phyloP scores from a whole-genome alignment of 2,329 filamentous ascomycete genomes.

The Tolypocladium guangdongense region DNA sequence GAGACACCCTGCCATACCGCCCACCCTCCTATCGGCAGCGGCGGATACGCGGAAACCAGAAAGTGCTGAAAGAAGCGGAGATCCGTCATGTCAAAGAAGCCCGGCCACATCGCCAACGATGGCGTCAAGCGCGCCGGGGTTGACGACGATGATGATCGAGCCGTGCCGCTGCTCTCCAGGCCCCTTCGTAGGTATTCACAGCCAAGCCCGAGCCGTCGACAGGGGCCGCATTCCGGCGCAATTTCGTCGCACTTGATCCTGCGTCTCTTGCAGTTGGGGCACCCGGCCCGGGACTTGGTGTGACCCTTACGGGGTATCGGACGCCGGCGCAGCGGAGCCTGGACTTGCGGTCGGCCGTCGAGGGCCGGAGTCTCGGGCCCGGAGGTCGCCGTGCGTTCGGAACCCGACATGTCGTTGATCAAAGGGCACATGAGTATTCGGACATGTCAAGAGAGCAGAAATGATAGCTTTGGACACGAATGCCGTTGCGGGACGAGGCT shows the following conservation, averaged over 20 bases:
- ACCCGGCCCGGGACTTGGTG: conserved; percentile 22
- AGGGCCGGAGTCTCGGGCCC: background rate
- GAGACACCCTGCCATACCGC: conserved; percentile 25
- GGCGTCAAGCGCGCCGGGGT: background rate
- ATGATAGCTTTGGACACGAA: background rate
- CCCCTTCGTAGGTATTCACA: conserved; percentile 19
- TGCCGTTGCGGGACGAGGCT: background rate
- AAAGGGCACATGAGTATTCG: background rate
- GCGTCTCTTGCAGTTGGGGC: conserved; percentile 20
- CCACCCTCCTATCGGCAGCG: conserved; percentile 24
- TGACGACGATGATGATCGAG: background rate
- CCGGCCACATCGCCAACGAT: background rate
- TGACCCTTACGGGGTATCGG: conserved; percentile 24
- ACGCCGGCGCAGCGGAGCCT: conserved; percentile 8
- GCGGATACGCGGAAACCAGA: conserved; percentile 31
- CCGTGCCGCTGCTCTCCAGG: too few species aligned
- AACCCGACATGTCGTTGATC: background rate
- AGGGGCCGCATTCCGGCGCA: conserved; percentile 23
- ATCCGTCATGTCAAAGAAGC: conserved; percentile 29
- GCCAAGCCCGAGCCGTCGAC: conserved; percentile 21
- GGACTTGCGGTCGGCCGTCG: background rate
- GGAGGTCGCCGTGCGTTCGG: background rate
- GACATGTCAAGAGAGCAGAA: background rate
- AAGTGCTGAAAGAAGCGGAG: conserved; percentile 44
- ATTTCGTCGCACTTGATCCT: conserved; percentile 35